These are phyloP conservation scores for Colletotrichum lindemuthianum DNA, from an alignment of 2,329 filamentous ascomycete species.

Conservation along the genomic window DNA sequence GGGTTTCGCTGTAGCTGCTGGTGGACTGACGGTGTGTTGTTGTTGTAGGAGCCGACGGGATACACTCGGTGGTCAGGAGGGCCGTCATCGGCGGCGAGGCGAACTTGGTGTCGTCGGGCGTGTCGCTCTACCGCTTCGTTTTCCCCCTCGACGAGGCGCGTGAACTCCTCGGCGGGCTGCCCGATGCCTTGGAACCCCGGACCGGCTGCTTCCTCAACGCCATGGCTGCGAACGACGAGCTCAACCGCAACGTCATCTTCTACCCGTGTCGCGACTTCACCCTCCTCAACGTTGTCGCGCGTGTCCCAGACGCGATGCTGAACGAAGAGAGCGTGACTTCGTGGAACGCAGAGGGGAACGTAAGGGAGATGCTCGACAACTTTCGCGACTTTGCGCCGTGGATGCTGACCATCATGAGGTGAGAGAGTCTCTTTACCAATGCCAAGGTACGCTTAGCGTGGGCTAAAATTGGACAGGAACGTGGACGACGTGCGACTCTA, in stretches of 20 bases:
- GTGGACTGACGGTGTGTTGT: too few relatives aligned
- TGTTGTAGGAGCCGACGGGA: slow-evolving; percentile 25
- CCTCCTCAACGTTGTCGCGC: slow-evolving; percentile 21
- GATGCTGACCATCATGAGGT: slow-evolving; percentile 27
- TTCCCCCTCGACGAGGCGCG: slow-evolving; percentile 14
- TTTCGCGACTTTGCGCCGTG: slow-evolving; percentile 29
- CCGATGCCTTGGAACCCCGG: slow-evolving; percentile 16
- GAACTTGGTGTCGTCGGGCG: slow-evolving; percentile 6
- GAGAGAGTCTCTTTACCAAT: not conserved
- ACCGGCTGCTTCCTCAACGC: slow-evolving; percentile 15
- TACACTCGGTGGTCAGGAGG: slow-evolving; percentile 22
- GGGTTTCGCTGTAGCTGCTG: too few relatives aligned
- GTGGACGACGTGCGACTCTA: slow-evolving; percentile 19
- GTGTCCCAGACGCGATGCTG: slow-evolving; percentile 15
- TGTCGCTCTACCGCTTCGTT: slow-evolving; percentile 28
- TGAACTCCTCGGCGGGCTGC: slow-evolving; percentile 11
- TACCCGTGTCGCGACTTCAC: slow-evolving; percentile 25
- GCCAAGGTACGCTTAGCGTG: too few relatives aligned
- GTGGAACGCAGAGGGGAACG: slow-evolving; percentile 20
- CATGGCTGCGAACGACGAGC: slow-evolving; percentile 22
- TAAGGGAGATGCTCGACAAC: slow-evolving; percentile 9
- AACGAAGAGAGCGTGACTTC: slow-evolving; percentile 16
- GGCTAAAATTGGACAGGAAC: slow-evolving; percentile 1
- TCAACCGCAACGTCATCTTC: slow-evolving; percentile 27
- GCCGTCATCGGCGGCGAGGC: slow-evolving; percentile 8